Evolutionary conservation across 495 filamentous ascomycete species (phyloP).

Genomic region (Penicillium riverlandense): DNA sequence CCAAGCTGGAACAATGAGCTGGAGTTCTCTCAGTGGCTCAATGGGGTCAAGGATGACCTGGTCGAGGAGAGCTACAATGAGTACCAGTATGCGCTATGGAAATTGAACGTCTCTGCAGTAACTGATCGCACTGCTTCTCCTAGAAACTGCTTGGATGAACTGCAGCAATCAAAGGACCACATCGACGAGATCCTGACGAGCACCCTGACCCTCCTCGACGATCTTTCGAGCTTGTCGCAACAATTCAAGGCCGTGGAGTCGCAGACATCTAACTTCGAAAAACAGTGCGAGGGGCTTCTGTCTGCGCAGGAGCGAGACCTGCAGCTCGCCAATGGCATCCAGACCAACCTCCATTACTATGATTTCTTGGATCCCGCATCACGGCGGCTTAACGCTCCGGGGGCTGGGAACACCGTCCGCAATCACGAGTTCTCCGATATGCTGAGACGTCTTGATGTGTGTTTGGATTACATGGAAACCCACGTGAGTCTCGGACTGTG

Average conservation of each 20-base stretch:
- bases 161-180: constrained; percentile 70
- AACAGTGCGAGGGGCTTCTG: constrained; percentile 81
- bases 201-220: constrained; percentile 62
- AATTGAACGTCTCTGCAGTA: background rate
- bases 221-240: constrained; percentile 67
- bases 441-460: constrained; percentile 74
- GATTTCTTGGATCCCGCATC: constrained; percentile 87
- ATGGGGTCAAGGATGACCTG: constrained; percentile 55
- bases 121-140: background rate
- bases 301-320: constrained; percentile 70
- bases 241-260: constrained; percentile 81
- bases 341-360: constrained; percentile 83
- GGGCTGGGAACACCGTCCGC: constrained; percentile 74
- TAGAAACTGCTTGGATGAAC: constrained; percentile 71
- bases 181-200: constrained; percentile 72
- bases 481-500: constrained; percentile 50
- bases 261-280: constrained; percentile 85
- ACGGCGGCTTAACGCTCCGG: constrained; percentile 82
- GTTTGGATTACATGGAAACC: constrained; percentile 79
- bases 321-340: constrained; percentile 70
- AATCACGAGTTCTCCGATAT: constrained; percentile 79
- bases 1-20: constrained; percentile 40
- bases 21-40: constrained; percentile 56
- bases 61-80: constrained; percentile 76
- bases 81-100: constrained; percentile 57